Percentiles rank a stretch among this genome's conserved stretches.
phyloP scores from a whole-genome alignment of 2,329 filamentous ascomycete genomes.

The Tolypocladium endophyticum region DNA sequence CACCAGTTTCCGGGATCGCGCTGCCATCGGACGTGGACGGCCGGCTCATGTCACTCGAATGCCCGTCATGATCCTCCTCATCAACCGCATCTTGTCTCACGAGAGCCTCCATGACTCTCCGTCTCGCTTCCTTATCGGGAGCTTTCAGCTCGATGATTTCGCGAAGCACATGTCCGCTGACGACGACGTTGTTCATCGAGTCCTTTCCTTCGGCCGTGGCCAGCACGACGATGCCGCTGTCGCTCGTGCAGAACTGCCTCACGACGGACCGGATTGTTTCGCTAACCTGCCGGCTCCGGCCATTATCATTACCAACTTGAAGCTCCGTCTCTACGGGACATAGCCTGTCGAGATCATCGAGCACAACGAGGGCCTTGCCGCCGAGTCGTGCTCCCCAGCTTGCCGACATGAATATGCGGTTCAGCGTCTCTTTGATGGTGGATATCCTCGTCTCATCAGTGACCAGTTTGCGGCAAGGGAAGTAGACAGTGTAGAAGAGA shows the following conservation, averaged over 20 bases:
- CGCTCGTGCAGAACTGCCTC: slow-evolving; percentile 69
- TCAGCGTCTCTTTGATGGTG: slow-evolving; percentile 81
- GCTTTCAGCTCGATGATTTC: slow-evolving; percentile 87
- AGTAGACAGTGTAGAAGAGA: slow-evolving; percentile 76
- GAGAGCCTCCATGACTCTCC: slow-evolving; percentile 74
- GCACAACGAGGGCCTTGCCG: slow-evolving; percentile 71
- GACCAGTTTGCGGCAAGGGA: slow-evolving; percentile 75
- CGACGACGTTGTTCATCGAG: slow-evolving; percentile 76
- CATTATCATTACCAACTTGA: slow-evolving; percentile 88
- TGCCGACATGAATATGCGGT: slow-evolving; percentile 75
- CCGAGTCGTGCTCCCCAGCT: slow-evolving; percentile 85
- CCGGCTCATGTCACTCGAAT: slow-evolving; percentile 36
- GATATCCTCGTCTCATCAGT: slow-evolving; percentile 86
- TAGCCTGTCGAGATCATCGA: slow-evolving; percentile 88
- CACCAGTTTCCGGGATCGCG: slow-evolving; percentile 38
- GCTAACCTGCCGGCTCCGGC: slow-evolving; percentile 82
- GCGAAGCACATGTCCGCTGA: slow-evolving; percentile 83
- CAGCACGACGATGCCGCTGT: slow-evolving; percentile 74
- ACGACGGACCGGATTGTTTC: slow-evolving; percentile 79
- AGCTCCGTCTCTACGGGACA: slow-evolving; percentile 92
- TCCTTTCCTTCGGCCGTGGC: slow-evolving; percentile 92
- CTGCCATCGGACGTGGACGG: slow-evolving; percentile 46
- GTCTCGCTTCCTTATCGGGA: slow-evolving; percentile 81
- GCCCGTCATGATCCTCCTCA: slow-evolving; percentile 24
- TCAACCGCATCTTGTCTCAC: slow-evolving; percentile 43